Evolutionary conservation across 2,329 filamentous ascomycete species (phyloP), one percentile per base, ranked within the genome.

Genomic region (Aspergillus sergii): DNA sequence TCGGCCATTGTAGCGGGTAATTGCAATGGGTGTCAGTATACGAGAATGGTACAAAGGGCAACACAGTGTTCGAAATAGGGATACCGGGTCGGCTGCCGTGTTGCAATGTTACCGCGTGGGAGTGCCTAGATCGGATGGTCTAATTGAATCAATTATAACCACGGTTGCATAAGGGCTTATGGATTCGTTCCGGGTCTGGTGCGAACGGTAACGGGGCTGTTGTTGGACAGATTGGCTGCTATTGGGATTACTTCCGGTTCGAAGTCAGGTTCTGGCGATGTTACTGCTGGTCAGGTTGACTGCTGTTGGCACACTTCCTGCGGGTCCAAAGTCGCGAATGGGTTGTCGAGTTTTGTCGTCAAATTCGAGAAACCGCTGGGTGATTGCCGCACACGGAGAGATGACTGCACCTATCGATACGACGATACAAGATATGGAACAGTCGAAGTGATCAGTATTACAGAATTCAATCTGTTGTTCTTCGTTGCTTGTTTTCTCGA

Each of bases 391-490:
- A 55, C 59, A 57, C 57, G 62, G 58, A 57, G 45, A 48, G 57
- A 58, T 50, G 48, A 41, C 51, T 32, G 51, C 39, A 61, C 60
- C 60, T 62, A 36, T 57, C 54, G 59, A 61, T 63, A 67, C 57
- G 63, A 53, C 60, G 63, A 67, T 64, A 66, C 64, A 65, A 66
- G 59, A 63, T 66, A 66, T 60, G 48, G 55, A 58, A 62, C 57
- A 46, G 51, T 56, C 54, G 50, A 60, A 50, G 59, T 59, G 57
- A 64, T 62, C 59, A 62, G 57, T 59, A 45, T 56, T 66, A 65
- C 62, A 66, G 64, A 66, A 66, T 21, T 63, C 59, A 66, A 65
- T 66, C 64, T 60, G 59, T 59, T 26, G 48, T 66, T 63, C 62
- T 58, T 51, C 28, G 48, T 59, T 62, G 63, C 54, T 58, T 64